Evolutionary conservation across 208 protist species (phyloP), one percentile per base, ranked within the genome.

Genomic region (Borovskyia barvae): DNA sequence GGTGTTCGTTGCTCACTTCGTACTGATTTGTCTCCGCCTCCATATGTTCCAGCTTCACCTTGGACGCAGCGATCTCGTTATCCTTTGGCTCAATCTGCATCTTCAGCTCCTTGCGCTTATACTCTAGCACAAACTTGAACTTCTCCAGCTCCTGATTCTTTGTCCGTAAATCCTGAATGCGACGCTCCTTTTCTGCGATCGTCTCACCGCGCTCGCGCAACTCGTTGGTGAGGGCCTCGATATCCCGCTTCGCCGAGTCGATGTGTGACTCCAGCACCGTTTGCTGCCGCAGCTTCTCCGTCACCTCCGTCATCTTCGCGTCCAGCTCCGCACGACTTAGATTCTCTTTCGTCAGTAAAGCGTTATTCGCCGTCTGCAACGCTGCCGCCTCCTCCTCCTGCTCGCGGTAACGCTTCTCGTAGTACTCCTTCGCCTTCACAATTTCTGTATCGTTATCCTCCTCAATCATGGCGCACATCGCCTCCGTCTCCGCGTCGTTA

Each of bases 111-210:
- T 92, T 94, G 48, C 98, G 98, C 80, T 99, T 99, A 86, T 98
- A 98, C 75, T 99, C 97, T 22, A 99, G 83, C 60, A 99, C 98
- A 72, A 99, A 99, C 74, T 97, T 98, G 82, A 99, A 99, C 80
- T 99, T 99, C 58, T 99, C 97, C 29, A 99, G 77, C 77, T 99
- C 97, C 71, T 98, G 93, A 68, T 99, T 99, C 82, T 99, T 98
- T 66, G 97, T 98, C 63, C 97, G 97, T 29, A 99, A 77, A 50
- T 99, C 97, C 63, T 94, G 84, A 22, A 99, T 98, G 53, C 94
- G 85, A 35, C 95, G 94, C 53, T 99, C 97, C 81, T 98, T 99
- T 59, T 99, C 97, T 2, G 80, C 72, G 33, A 98, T 97, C 17
- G 95, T 98, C 51, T 97, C 94, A 17, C 94, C 93, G 29, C 97